Conservation (phyloP, 495 filamentous ascomycete species). For the Extremus antarcticus region DNA sequence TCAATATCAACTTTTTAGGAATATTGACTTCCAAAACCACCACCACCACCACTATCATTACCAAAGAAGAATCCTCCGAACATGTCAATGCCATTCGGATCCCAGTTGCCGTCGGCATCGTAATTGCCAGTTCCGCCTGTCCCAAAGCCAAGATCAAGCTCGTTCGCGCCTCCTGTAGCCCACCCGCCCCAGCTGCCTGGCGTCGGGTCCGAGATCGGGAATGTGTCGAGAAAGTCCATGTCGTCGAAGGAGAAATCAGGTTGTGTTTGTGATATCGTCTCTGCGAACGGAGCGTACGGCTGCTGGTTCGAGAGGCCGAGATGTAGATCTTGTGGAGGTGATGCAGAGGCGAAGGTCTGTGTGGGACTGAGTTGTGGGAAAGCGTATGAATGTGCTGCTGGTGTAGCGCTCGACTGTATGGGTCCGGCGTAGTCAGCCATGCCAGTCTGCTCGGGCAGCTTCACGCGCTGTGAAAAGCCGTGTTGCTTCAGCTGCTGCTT, state of each 20-base stretch:
- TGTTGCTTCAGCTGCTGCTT: slow-evolving; percentile 21
- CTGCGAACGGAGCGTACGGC: slow-evolving; percentile 19
- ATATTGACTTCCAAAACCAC: not conserved
- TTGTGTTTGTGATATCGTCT: slow-evolving; percentile 18
- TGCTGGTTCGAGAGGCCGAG: not conserved
- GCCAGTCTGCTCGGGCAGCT: not conserved
- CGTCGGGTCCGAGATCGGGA: slow-evolving; percentile 12
- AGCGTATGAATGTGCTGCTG: not conserved
- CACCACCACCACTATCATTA: slow-evolving; percentile 3
- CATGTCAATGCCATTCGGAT: slow-evolving; percentile 68
- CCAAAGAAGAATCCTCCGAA: slow-evolving; percentile 94
- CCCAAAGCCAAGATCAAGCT: slow-evolving; percentile 55
- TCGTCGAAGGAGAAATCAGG: slow-evolving; percentile 16
- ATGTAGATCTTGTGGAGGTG: not conserved
- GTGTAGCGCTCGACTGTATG: not conserved
- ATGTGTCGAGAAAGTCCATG: slow-evolving; percentile 25
- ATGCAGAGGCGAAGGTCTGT: not conserved
- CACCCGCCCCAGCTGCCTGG: slow-evolving; percentile 14
- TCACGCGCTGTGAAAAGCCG: slow-evolving; percentile 14
- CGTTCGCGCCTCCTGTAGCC: slow-evolving; percentile 41
- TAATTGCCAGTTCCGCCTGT: not conserved
- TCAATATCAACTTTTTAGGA: too few species aligned
- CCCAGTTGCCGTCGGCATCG: slow-evolving; percentile 60
- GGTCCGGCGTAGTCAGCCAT: slow-evolving; percentile 13
- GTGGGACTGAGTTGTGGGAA: not conserved